Evolutionary conservation across 495 filamentous ascomycete species (phyloP), one percentile per base, ranked within the genome.

Genomic region (Cetradonia linearis): DNA sequence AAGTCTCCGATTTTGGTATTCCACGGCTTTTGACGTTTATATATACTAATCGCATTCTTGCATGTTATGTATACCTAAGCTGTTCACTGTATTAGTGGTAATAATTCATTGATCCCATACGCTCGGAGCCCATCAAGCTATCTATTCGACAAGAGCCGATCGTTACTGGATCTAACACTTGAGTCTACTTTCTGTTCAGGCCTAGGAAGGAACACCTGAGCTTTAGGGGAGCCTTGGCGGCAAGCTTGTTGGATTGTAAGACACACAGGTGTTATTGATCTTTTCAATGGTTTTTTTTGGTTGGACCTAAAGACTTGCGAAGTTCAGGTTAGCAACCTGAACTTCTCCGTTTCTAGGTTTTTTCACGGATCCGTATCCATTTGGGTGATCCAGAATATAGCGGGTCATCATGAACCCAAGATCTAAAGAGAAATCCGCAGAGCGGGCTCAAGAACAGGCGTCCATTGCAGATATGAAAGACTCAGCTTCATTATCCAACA

Each of bases 381-480:
- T 34, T 10, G 9, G 3, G 42, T 20, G 23, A 11, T 23, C 13
- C 20, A 34, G n/a, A 36, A 0, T n/a, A 20, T 7, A 53, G 13
- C 6, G n/a, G 18, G 6, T 18, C 7, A 20, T 30, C 25, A 59
- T 59, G 57, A 18, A 36, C n/a, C 27, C n/a, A 42, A 42, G 40
- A n/a, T 14, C 8, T 18, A 34, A 33, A 9, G 23, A n/a, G 18
- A 54, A 46, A 48, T 28, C n/a, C n/a, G 27, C 23, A 44, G 38
- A 55, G 18, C 37, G 13, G 46, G 66, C 69, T 65, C 68, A 33
- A 13, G 8, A 47, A 28, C 36, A 30, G 23, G 20, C 6, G 31
- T 9, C 38, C 34, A 33, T 14, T 6, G 8, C 28, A 10, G 38
- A 36, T 31, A 31, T 31, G 37, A 28, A 56, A 46, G 40, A 14